Base-by-base conservation (phyloP, 2,329 filamentous ascomycete species). In the Fusarium anthophilum region DNA sequence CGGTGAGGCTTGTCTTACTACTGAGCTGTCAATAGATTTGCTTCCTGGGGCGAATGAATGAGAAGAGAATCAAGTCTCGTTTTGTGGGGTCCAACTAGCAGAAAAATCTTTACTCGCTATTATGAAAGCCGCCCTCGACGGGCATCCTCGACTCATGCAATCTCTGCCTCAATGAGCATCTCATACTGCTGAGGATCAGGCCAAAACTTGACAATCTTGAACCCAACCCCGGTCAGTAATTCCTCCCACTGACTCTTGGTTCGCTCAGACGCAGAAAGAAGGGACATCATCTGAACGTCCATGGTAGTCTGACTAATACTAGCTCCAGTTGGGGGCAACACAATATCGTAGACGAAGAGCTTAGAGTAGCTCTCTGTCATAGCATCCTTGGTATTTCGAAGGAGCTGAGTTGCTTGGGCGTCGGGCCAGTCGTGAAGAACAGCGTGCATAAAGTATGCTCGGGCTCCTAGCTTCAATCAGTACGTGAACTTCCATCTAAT, bases 341-440 rank as follows among this genome's bases (percentile, higher is more conserved):
- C 70, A 1, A 76, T 77, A 4, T 78, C 76, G 6, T 77, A 71
- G 4, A 78, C 32, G 12, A 77, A 72, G 1, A 78, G 64, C 35
- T 75, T 77, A 1, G 76, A 78, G 26, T 83, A 83, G 0, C 70
- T 73, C 24, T 64, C 63, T 1, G 59, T 32, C 76, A 78, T 78
- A 0, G 73, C 76, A 3, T 73, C 63, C 6, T 37, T 63, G 0
- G 72, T 73, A 17, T 77, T 66, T 0, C 55, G 35, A 2, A 82
- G 74, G 3, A 86, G 83, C 8, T 70, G 61, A 0, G 70, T 70
- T 4, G 78, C 73, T 22, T 84, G 75, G 4, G 77, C 77, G n/a
- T 87, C 82, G 0, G 84, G 80, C 86, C 86, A 88, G 78, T 87
- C 85, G 69, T 88, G 86, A 11, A 88, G 77, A 38, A 88, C 86